Base-by-base conservation (phyloP, 495 filamentous ascomycete species). In the Melanomma pulvis-pyrius region DNA sequence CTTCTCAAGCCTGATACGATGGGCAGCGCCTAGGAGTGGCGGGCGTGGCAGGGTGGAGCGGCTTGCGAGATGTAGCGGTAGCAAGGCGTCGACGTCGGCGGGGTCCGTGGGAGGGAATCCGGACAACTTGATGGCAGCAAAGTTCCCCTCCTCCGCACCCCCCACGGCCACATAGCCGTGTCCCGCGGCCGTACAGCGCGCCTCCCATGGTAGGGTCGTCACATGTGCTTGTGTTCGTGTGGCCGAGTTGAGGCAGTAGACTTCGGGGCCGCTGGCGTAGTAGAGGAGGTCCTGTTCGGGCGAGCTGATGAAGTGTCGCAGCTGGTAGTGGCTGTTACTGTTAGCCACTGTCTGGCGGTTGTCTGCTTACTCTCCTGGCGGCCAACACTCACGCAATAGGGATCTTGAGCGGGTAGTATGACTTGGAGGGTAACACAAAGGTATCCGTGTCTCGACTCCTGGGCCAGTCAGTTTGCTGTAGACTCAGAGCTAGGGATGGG, bases 91-190 rank as follows among this genome's bases (percentile, higher is more conserved):
- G 32, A 87, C 82, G 67, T 89, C 86, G 41, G 79, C 69, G 36
- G 78, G 68, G 44, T 78, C 75, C 28, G 74, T 65, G 24, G 74
- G 69, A 17, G 79, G 75, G 34, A 74, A 73, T 36, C 75, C 74
- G 41, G 79, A 83, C 47, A 91, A 81, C 65, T 80, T 83, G 66
- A 98, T 89, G 41, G 92, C 86, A 59, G 89, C 87, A 72, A 96
- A 96, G 73, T 92, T 86, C 53, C 94, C 94, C 63, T 86, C 83
- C 55, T 92, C 88, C 22, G 80, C 79, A 54, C 96, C 94, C 36
- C 93, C 94, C 32, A 90, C 89, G 70, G 90, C 96, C 19, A 98
- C 83, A 91, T 91, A 98, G 54, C 91, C 92, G 74, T 90, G 84
- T 22, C 85, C 88, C 41, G 92, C 87, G 21, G 90, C 89, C 34